phyloP scores from a whole-genome alignment of 1,284 basidiomycete species.

The Schizophyllum commune region DNA sequence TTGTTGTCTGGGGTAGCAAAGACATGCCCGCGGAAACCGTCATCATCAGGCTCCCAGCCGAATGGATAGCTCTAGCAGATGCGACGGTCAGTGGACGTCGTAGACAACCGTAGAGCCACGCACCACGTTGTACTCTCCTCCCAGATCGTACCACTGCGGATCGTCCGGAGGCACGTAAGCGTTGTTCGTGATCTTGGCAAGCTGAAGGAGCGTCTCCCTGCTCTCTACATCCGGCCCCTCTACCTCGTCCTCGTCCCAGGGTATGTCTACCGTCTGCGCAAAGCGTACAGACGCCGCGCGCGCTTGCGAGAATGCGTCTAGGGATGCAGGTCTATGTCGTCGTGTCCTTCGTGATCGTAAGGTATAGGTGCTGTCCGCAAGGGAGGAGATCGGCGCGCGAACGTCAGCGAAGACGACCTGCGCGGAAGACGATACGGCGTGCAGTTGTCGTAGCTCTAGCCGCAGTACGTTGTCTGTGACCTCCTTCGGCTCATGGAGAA shows the following conservation, averaged over 20 bases:
- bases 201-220: conserved; percentile 67
- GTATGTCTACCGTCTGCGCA: conserved; percentile 36
- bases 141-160: conserved; percentile 73
- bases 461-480: conserved; percentile 19
- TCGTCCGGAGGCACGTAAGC: conserved; percentile 70
- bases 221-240: conserved; percentile 67
- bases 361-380: conserved; percentile 22
- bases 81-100: neutral
- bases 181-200: conserved; percentile 94
- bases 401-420: conserved; percentile 57
- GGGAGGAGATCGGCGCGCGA: conserved; percentile 13
- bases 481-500: neutral
- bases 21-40: conserved; percentile 89
- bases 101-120: conserved; percentile 5
- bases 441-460: conserved; percentile 62
- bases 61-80: conserved; percentile 67
- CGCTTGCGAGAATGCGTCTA: conserved; percentile 40
- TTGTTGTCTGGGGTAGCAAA: conserved; percentile 79
- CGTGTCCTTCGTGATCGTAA: conserved; percentile 32
- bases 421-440: conserved; percentile 48
- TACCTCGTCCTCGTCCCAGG: conserved; percentile 60
- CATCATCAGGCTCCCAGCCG: conserved; percentile 85
- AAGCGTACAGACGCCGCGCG: conserved; percentile 41
- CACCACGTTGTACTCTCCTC: conserved; percentile 49
- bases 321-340: conserved; percentile 44